These are phyloP conservation scores for Novakomyces olei DNA, from an alignment of 805 yeast species.

Conservation along the genomic window DNA sequence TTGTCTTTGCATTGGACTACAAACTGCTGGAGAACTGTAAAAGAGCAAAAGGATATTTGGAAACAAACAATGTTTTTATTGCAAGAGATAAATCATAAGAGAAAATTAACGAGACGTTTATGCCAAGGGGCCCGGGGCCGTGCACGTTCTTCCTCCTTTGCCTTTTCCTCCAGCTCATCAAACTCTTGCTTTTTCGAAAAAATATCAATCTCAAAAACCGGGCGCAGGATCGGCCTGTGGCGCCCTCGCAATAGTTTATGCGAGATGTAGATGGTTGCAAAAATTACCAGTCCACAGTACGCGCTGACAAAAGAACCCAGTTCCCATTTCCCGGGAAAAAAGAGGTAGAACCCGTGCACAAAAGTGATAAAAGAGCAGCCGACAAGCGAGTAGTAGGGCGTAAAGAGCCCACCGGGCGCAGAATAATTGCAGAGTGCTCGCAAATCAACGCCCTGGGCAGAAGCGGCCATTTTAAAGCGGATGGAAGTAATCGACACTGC, in stretches of 20 bases:
- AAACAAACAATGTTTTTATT: no score
- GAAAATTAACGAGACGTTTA: no score
- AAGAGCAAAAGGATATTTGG: no score
- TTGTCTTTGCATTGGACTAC: no score
- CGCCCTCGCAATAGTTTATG: not conserved
- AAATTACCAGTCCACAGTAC: not conserved
- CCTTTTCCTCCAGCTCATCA: no score
- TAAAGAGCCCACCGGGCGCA: constrained; percentile 48
- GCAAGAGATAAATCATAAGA: no score
- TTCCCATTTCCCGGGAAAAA: not conserved
- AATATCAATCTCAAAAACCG: no score
- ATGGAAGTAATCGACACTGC: constrained; percentile 47
- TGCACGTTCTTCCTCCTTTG: no score
- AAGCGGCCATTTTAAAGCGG: constrained; percentile 39
- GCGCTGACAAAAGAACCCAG: not conserved
- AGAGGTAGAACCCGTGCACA: not conserved
- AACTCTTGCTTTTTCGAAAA: no score
- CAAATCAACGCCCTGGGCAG: constrained; percentile 46
- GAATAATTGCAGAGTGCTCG: constrained; percentile 31
- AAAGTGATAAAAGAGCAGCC: not conserved
- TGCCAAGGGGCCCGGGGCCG: no score
- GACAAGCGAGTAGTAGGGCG: constrained; percentile 31
- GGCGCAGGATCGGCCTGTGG: no score
- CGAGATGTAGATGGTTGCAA: not conserved
- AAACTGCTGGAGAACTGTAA: no score